Evolutionary conservation across 345 rosid species (phyloP).

Genomic region (Eucalyptus erythrocorys): DNA sequence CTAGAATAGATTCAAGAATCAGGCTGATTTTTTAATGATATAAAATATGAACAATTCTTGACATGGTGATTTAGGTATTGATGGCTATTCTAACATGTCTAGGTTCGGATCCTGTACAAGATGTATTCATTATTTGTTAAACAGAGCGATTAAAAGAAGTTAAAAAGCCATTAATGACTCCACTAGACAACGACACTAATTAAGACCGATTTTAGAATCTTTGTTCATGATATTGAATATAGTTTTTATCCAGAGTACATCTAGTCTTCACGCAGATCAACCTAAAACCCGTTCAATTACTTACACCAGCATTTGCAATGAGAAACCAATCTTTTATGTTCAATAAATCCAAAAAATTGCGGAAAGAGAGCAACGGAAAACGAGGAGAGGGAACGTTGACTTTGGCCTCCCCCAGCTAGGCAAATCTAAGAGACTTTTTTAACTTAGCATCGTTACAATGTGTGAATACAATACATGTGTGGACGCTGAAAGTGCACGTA

Average conservation of each 20-base stretch:
- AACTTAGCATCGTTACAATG: background rate
- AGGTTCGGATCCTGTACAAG: fast-evolving
- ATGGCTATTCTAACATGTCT: background rate
- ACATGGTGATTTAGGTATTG: background rate
- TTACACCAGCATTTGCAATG: background rate
- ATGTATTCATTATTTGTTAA: background rate
- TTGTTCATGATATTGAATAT: background rate
- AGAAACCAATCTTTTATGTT: background rate
- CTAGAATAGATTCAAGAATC: background rate
- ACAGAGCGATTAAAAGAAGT: background rate
- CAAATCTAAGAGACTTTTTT: background rate
- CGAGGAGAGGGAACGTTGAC: background rate
- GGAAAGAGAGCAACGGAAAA: background rate
- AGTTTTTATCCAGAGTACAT: background rate
- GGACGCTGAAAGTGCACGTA: background rate
- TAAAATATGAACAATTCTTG: background rate
- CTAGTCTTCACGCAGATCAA: fast-evolving
- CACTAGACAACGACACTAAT: background rate
- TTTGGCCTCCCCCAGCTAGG: background rate
- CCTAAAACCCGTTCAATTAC: background rate
- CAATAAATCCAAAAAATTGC: too few species aligned
- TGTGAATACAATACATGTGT: background rate
- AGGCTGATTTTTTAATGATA: background rate
- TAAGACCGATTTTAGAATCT: background rate
- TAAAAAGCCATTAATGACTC: background rate